Conservation (phyloP, 768 basidiomycete genomes). For the Tricholoma saponaceum region DNA sequence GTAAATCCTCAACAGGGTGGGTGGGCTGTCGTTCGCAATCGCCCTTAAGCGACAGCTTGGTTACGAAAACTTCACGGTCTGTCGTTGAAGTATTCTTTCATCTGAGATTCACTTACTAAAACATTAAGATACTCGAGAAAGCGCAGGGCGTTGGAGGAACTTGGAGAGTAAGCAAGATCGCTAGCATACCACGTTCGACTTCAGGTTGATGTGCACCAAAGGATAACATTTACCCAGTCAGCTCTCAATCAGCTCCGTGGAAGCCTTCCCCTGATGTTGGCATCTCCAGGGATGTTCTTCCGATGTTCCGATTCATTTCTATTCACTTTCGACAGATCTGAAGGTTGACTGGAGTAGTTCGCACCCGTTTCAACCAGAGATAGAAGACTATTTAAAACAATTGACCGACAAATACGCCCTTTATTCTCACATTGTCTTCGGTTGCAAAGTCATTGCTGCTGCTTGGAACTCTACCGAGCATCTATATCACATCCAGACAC, state of each 20-base stretch:
- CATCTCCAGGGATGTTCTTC: slow-evolving; percentile 36
- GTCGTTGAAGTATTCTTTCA: not conserved
- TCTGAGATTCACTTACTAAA: not conserved
- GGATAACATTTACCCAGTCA: slow-evolving; percentile 34
- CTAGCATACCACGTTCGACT: not conserved
- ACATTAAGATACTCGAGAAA: not conserved
- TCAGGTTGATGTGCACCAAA: slow-evolving; percentile 11
- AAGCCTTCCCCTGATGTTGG: not conserved
- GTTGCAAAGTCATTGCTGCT: slow-evolving; percentile 38
- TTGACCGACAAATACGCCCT: slow-evolving; percentile 38
- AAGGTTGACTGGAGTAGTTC: slow-evolving; percentile 35
- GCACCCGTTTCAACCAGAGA: slow-evolving; percentile 37
- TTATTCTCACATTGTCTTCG: slow-evolving; percentile 35
- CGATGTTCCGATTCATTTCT: slow-evolving; percentile 34
- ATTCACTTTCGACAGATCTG: slow-evolving; percentile 37
- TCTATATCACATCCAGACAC: slow-evolving; percentile 32
- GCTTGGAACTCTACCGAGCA: slow-evolving; percentile 38
- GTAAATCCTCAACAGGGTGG: not conserved
- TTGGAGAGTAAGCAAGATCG: slow-evolving; percentile 39
- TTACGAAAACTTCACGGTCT: not conserved
- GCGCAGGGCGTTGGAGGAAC: slow-evolving; percentile 41
- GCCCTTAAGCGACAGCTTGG: not conserved
- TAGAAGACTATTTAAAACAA: slow-evolving; percentile 34
- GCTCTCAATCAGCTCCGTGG: not conserved
- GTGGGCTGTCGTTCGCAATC: not conserved